These are phyloP conservation scores for Trametes gibbosa DNA, from an alignment of 768 basidiomycete species.

Conservation along the genomic window DNA sequence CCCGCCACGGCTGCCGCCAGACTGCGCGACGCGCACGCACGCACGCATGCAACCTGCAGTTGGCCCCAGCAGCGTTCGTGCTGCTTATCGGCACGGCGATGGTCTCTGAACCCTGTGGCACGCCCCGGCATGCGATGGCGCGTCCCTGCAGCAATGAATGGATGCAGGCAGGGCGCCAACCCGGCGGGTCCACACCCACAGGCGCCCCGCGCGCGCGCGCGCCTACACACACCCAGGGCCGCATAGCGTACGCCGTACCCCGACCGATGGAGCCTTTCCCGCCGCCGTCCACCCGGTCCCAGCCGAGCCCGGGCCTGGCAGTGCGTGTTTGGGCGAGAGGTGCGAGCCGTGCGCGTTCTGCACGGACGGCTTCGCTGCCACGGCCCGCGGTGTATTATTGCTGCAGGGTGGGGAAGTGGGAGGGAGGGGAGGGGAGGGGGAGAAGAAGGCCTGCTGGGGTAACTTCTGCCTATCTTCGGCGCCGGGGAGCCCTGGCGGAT, in stretches of 20 bases:
- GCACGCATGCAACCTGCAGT: too few relatives aligned
- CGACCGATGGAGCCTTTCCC: conserved; percentile 2
- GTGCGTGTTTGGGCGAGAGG: too few relatives aligned
- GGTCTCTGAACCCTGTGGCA: not conserved
- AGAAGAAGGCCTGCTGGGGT: not conserved
- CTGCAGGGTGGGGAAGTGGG: not conserved
- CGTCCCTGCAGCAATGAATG: too few relatives aligned
- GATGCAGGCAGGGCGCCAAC: too few relatives aligned
- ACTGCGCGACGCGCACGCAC: too few relatives aligned
- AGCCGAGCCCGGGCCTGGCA: not conserved
- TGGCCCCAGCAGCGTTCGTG: too few relatives aligned
- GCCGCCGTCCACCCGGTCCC: not conserved
- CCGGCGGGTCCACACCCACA: too few relatives aligned
- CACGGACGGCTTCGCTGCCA: not conserved
- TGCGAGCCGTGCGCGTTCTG: not conserved
- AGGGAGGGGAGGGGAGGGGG: too few relatives aligned
- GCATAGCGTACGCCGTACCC: not conserved
- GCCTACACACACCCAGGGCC: not conserved
- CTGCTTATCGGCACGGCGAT: not conserved
- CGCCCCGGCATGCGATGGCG: too few relatives aligned
- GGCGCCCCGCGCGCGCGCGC: not conserved
- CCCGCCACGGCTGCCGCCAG: too few relatives aligned
- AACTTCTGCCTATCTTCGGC: conserved; percentile 22
- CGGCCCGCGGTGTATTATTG: not conserved
- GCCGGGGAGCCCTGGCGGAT: not conserved